These are phyloP conservation scores for Calonectria hongkongensis DNA, from an alignment of 2,329 filamentous ascomycete genomes.

Conservation along the genomic window DNA sequence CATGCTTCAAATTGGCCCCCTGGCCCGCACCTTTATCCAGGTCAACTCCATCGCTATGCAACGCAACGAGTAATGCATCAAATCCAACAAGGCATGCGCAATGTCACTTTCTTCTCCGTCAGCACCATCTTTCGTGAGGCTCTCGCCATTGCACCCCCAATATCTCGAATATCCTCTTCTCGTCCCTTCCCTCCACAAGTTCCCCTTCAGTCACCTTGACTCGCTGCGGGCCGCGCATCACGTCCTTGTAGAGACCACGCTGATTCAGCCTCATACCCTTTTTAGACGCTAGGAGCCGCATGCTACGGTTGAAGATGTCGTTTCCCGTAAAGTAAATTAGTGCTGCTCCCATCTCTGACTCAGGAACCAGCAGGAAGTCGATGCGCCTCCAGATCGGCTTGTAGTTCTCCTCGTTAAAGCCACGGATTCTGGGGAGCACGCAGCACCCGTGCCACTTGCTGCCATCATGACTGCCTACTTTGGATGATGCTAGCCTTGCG, in stretches of 20 bases:
- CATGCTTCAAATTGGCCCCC: not conserved
- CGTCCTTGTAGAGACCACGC: conserved; percentile 83
- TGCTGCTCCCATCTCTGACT: conserved; percentile 86
- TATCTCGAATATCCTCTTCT: conserved; percentile 87
- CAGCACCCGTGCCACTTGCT: conserved; percentile 95
- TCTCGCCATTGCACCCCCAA: conserved; percentile 90
- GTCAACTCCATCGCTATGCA: conserved; percentile 26
- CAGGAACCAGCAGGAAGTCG: conserved; percentile 89
- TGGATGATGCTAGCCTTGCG: conserved; percentile 77
- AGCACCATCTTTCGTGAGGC: conserved; percentile 85
- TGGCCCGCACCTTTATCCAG: conserved; percentile 3
- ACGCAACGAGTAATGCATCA: conserved; percentile 4
- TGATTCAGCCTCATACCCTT: conserved; percentile 92
- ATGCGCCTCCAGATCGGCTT: conserved; percentile 83
- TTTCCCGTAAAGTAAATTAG: conserved; percentile 97
- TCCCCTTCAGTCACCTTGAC: conserved; percentile 80
- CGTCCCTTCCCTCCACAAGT: conserved; percentile 83
- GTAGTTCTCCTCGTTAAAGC: conserved; percentile 58
- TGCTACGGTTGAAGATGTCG: conserved; percentile 93
- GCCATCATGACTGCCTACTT: conserved; percentile 67
- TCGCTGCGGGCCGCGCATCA: conserved; percentile 75
- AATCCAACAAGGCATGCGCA: not conserved
- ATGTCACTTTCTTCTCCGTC: conserved; percentile 48
- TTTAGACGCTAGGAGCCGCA: conserved; percentile 85
- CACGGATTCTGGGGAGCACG: conserved; percentile 72